Percentiles rank a stretch among this genome's conserved stretches.
phyloP scores from a whole-genome alignment of 2,329 filamentous ascomycete species.

The Fusarium sp. region DNA sequence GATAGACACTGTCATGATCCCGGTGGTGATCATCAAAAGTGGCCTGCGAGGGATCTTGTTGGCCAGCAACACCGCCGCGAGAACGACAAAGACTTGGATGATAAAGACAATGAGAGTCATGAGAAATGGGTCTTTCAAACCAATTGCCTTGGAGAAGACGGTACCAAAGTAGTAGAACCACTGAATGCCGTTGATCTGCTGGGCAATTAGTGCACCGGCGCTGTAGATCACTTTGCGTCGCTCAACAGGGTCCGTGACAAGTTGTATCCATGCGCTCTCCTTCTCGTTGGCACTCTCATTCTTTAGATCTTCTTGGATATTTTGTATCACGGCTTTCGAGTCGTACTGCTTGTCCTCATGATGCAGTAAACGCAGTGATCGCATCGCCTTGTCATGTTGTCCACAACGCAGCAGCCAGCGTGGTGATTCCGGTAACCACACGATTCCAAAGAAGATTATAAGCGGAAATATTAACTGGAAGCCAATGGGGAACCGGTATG shows the following conservation, averaged over 20 bases:
- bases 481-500: slow-evolving; percentile 52
- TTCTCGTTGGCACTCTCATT: slow-evolving; percentile 49
- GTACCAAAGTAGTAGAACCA: slow-evolving; percentile 61
- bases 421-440: slow-evolving; percentile 49
- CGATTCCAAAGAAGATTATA: slow-evolving; percentile 36
- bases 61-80: slow-evolving; percentile 54
- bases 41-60: slow-evolving; percentile 57
- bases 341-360: slow-evolving; percentile 55
- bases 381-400: slow-evolving; percentile 54
- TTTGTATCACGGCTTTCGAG: slow-evolving; percentile 53
- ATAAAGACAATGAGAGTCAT: slow-evolving; percentile 58
- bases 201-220: slow-evolving; percentile 59
- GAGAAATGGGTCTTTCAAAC: slow-evolving; percentile 56
- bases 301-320: slow-evolving; percentile 60
- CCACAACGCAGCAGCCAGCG: slow-evolving; percentile 55
- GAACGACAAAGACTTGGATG: slow-evolving; percentile 58
- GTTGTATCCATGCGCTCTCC: slow-evolving; percentile 55
- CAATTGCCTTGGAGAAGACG: slow-evolving; percentile 59
- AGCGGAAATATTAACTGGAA: slow-evolving; percentile 49
- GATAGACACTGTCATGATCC: slow-evolving; percentile 56
- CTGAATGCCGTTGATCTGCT: slow-evolving; percentile 64
- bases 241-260: slow-evolving; percentile 60
- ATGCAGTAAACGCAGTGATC: slow-evolving; percentile 59
- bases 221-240: slow-evolving; percentile 60
- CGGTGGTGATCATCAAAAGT: slow-evolving; percentile 55